phyloP scores from a whole-genome alignment of 192 early-diverging fungal species.

The Backusella morwellensis region DNA sequence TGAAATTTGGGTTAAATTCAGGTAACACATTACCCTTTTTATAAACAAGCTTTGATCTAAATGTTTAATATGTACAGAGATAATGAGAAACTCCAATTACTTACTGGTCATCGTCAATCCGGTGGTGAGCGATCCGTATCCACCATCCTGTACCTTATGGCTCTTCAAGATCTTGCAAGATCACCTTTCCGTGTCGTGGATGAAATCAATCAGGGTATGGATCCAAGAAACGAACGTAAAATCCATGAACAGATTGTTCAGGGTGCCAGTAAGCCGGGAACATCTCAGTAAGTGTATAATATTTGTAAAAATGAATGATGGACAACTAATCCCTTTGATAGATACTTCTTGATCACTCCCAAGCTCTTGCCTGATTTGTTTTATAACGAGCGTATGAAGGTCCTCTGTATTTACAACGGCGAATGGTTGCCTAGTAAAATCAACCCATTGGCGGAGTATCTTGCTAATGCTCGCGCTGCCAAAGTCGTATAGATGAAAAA shows the following conservation, averaged over 20 bases:
- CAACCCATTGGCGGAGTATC: conserved; percentile 22
- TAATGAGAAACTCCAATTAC: conserved; percentile 74
- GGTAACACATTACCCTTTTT: conserved; percentile 34
- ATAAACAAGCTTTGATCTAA: background rate
- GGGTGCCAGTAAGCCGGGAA: conserved; percentile 66
- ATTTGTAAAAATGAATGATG: background rate
- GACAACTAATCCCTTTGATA: conserved; percentile 11
- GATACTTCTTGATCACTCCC: conserved; percentile 98
- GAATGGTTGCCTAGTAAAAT: conserved; percentile 75
- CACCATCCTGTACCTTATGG: conserved; percentile 94
- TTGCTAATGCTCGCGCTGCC: conserved; percentile 2
- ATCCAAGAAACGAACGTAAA: conserved; percentile 92
- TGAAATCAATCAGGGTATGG: conserved; percentile 99
- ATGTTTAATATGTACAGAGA: conserved; percentile 43
- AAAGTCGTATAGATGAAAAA: background rate
- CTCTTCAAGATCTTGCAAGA: conserved; percentile 83
- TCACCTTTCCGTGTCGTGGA: conserved; percentile 98
- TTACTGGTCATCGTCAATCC: conserved; percentile 90
- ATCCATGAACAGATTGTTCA: conserved; percentile 91
- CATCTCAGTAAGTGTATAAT: conserved; percentile 60
- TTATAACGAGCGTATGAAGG: conserved; percentile 89
- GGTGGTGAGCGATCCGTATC: conserved; percentile 97
- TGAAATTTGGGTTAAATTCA: conserved; percentile 94
- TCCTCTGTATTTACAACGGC: conserved; percentile 94
- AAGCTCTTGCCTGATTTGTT: conserved; percentile 92